phyloP scores from a whole-genome alignment of 306 rosid genomes.

The Rubus idaeus region DNA sequence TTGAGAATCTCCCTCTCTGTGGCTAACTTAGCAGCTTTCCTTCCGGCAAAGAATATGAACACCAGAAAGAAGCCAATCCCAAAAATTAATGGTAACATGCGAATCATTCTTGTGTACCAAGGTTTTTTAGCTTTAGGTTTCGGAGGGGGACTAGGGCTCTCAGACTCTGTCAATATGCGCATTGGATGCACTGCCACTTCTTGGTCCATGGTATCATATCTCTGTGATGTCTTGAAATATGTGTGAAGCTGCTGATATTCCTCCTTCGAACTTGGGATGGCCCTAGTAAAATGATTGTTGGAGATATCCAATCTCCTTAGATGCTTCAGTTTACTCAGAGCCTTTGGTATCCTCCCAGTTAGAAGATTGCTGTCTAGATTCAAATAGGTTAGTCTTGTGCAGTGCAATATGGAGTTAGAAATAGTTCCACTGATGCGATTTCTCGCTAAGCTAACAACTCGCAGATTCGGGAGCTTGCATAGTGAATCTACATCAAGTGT shows the following conservation, averaged over 20 bases:
- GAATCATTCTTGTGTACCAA: not conserved
- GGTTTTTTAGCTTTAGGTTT: no score
- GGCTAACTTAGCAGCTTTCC: slow-evolving; percentile 23
- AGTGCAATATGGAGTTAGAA: slow-evolving; percentile 38
- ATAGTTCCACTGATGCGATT: slow-evolving; percentile 36
- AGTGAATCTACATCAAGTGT: slow-evolving; percentile 37
- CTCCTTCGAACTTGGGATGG: slow-evolving; percentile 16
- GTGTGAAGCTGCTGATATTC: slow-evolving; percentile 20
- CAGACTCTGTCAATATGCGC: not conserved
- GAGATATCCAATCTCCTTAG: slow-evolving; percentile 55
- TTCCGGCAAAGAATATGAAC: slow-evolving; percentile 31
- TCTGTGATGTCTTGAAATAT: slow-evolving; percentile 13
- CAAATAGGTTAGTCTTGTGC: slow-evolving; percentile 48
- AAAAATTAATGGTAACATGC: slow-evolving; percentile 1
- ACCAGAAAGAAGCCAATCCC: slow-evolving; percentile 34
- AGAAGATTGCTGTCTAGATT: slow-evolving; percentile 53
- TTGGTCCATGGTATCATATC: not conserved
- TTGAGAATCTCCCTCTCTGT: slow-evolving; percentile 22
- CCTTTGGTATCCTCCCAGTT: slow-evolving; percentile 55
- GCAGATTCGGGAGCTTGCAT: slow-evolving; percentile 37
- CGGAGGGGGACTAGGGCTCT: slow-evolving; percentile 1
- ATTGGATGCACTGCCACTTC: slow-evolving; percentile 3
- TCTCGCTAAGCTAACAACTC: slow-evolving; percentile 39
- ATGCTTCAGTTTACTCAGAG: slow-evolving; percentile 44
- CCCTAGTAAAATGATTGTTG: slow-evolving; percentile 40